Evolutionary conservation across 2,329 filamentous ascomycete species (phyloP), one percentile per base, ranked within the genome.

Genomic region (Exophiala xenobiotica): DNA sequence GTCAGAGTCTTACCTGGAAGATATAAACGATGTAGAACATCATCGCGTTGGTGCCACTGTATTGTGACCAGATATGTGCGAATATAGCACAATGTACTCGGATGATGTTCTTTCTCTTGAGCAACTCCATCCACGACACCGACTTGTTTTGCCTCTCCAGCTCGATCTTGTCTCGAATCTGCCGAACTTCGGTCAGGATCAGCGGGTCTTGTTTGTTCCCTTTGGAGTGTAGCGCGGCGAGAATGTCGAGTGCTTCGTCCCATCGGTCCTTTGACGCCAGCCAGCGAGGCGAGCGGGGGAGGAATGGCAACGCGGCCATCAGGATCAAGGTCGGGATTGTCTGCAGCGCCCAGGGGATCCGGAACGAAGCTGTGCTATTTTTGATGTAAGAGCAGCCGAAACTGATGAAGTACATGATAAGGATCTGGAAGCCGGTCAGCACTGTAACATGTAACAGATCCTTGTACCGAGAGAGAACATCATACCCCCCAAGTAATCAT

Each of bases 1-100:
- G n/a, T n/a, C n/a, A n/a, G n/a, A n/a, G n/a, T n/a, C n/a, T 74
- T 75, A 65, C 27, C n/a, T 24, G 19, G 22, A 89, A 88, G 52
- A 88, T 79, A 59, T 87, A 88, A 4, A 68, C 70, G 57, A 86
- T 84, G 63, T 33, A 74, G 53, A 8, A 38, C 12, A 39, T 49
- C 38, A 49, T 27, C 2, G 62, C 88, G 16, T 44, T 89, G 85
- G 87, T 88, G 14, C 86, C 86, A 0, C 84, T 87, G 41, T 90
- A 69, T 65, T 90, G 86, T 6, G 79, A 83, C 87, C 86, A 87
- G 61, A 90, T 83, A 68, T 90, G 86, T 1, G 77, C 85, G 65
- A 87, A 88, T 29, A 89, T 63, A 55, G 84, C 87, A 58, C 87
- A 83, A 58, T 83, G 73, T 6, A 84, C 86, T 20, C 87, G 80